Percentiles rank a stretch among this genome's conserved stretches.
Evolutionary conservation across 2,329 filamentous ascomycete species (phyloP).

Genomic region (Laburnicola sp.): DNA sequence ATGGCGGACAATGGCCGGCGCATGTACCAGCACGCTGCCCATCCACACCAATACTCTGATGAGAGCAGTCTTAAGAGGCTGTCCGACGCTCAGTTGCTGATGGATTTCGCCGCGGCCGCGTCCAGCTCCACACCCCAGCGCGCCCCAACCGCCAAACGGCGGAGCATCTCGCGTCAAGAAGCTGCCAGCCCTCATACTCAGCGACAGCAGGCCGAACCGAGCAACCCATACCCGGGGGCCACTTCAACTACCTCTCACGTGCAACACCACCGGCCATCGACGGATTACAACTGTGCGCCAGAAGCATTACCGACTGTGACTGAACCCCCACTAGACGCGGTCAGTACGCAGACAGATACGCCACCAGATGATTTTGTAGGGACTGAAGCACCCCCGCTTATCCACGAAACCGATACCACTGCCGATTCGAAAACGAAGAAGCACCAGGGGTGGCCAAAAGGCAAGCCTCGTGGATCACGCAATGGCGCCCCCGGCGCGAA

Average conservation of each 20-base stretch:
- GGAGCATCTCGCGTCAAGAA: conserved; percentile 30
- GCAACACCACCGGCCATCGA: conserved; percentile 14
- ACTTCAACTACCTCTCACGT: conserved; percentile 9
- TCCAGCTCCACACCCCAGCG: conserved; percentile 33
- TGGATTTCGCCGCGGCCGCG: conserved; percentile 47
- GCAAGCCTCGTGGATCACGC: conserved; percentile 49
- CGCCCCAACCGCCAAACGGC: conserved; percentile 33
- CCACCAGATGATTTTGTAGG: conserved; percentile 41
- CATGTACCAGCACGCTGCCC: conserved; percentile 30
- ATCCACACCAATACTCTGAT: conserved; percentile 27
- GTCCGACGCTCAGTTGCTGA: conserved; percentile 52
- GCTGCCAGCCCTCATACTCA: conserved; percentile 12
- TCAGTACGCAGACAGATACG: conserved; percentile 45
- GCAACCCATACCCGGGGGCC: conserved; percentile 16
- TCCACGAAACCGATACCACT: conserved; percentile 14
- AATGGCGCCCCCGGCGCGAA: conserved; percentile 41
- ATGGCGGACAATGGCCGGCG: conserved; percentile 40
- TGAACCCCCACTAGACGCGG: conserved; percentile 14
- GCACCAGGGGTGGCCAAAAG: conserved; percentile 51
- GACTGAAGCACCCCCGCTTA: conserved; percentile 15
- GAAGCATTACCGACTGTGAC: conserved; percentile 13
- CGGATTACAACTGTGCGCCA: conserved; percentile 22
- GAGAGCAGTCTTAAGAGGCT: conserved; percentile 39
- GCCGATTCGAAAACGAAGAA: conserved; percentile 42
- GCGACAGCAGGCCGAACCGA: conserved; percentile 12